Evolutionary conservation across 106 monocot genomes (phyloP).

Genomic region (Apostasia shenzhenica): DNA sequence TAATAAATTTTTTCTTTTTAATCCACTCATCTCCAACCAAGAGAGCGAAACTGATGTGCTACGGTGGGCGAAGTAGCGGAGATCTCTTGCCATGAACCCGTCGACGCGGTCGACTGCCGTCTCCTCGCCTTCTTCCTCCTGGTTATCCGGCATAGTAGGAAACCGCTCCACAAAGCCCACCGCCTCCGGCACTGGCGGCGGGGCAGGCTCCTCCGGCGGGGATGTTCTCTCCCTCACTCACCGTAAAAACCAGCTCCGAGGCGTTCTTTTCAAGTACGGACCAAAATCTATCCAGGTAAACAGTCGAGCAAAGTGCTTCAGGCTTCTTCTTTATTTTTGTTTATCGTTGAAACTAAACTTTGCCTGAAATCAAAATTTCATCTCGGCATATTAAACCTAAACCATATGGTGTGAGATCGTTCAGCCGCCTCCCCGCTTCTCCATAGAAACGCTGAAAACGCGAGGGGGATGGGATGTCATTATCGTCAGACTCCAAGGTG

Average conservation of each 20-base stretch:
- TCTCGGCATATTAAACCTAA: too few relatives aligned
- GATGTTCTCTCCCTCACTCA: neutral
- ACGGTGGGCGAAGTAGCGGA: neutral
- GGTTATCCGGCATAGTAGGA: constrained; percentile 24
- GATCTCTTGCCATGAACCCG: constrained; percentile 6
- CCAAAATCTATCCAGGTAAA: constrained; percentile 23
- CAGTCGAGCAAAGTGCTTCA: neutral
- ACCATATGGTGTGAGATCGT: too few relatives aligned
- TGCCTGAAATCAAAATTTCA: too few relatives aligned
- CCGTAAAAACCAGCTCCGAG: constrained; percentile 20
- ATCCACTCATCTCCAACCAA: too few relatives aligned
- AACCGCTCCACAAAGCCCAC: constrained; percentile 12
- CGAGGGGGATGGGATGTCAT: too few relatives aligned
- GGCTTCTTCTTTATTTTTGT: too few relatives aligned
- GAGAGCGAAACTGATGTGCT: too few relatives aligned
- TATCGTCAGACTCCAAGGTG: too few relatives aligned
- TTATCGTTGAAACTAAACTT: too few relatives aligned
- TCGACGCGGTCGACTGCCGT: neutral
- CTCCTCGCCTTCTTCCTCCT: constrained; percentile 9
- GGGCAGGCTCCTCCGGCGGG: neutral
- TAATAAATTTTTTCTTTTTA: too few relatives aligned
- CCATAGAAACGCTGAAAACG: too few relatives aligned
- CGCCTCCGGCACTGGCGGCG: neutral
- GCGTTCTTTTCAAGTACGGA: constrained; percentile 30
- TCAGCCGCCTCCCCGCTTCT: too few relatives aligned